These are phyloP conservation scores for Candida broadrunensis DNA, from an alignment of 805 yeast species.

Conservation along the genomic window DNA sequence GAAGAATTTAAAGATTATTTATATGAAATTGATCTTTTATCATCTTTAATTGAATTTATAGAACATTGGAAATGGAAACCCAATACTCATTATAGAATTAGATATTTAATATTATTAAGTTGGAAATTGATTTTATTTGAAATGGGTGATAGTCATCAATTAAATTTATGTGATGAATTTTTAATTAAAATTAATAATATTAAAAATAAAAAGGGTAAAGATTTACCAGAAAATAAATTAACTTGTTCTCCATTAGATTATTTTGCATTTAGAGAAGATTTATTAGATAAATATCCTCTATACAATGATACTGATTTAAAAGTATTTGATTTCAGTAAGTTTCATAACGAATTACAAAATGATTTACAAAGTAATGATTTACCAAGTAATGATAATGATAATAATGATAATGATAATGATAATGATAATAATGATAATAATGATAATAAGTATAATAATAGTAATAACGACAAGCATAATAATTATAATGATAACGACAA, in stretches of 20 bases:
- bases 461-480: background rate
- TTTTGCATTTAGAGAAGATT: slow-evolving; percentile 72
- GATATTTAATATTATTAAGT: slow-evolving; percentile 53
- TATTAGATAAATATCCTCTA: slow-evolving; percentile 73
- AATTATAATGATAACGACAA: too few species aligned
- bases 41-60: slow-evolving; percentile 44
- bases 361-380: slow-evolving; percentile 7
- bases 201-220: slow-evolving; percentile 18
- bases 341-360: slow-evolving; percentile 28
- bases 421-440: background rate
- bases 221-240: slow-evolving; percentile 23
- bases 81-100: slow-evolving; percentile 38
- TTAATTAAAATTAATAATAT: slow-evolving; percentile 41
- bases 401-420: background rate
- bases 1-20: slow-evolving; percentile 17
- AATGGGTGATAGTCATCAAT: slow-evolving; percentile 54
- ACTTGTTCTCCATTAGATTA: slow-evolving; percentile 83
- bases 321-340: slow-evolving; percentile 14
- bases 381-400: background rate
- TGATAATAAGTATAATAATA: background rate
- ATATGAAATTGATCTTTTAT: slow-evolving; percentile 36
- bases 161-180: slow-evolving; percentile 44
- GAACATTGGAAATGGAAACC: slow-evolving; percentile 68
- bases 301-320: slow-evolving; percentile 52
- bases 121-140: slow-evolving; percentile 55